Base-by-base conservation (phyloP, 495 filamentous ascomycete species). In the Schizothecium vesticola region DNA sequence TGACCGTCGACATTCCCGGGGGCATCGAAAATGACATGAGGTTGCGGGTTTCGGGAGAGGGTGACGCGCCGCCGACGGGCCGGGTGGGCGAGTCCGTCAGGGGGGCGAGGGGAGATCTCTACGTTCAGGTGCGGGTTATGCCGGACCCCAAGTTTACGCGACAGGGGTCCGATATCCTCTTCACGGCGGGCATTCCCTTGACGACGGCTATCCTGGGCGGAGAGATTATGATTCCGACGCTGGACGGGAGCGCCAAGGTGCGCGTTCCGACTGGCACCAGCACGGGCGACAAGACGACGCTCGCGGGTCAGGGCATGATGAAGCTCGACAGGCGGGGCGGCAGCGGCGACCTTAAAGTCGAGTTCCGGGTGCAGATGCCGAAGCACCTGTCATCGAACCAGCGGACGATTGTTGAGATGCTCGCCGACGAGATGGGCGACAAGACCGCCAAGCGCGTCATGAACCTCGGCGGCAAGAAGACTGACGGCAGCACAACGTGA, bases 21-120 rank as follows among this genome's bases (percentile, higher is more conserved):
- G 95, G 95, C 70, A 90, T 99, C 36, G 95, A 97, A 72, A 94
- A 98, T 80, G 93, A 95, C 55, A 97, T 97, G 94, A 86, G 90
- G 58, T 77, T 99, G 72, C 85, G 91, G 60, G 83, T 99, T 21
- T 81, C 83, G 57, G 90, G 89, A 7, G 93, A 96, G 75, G 95
- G 95, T 65, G 93, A 99, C 76, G 88, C 92, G 16, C 91, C 95
- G 12, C 83, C 89, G 26, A 91, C 89, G 23, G 91, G 92, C 65
- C 83, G 85, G 9, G 76, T 86, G 9, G 79, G 85, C 8, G 83
- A 86, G 19, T 78, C 87, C 29, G 78, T 86, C 31, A 81, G 83
- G 64, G 87, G 86, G 23, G 79, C 85, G 66, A 87, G 85, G 28
- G 95, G 95, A 70, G 93, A 99, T 76, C 86, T 97, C 43, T 96